Percentiles rank a stretch among this genome's conserved stretches.
These are phyloP conservation scores for Aspergillus bertholletiae DNA, from an alignment of 495 filamentous ascomycete species.

Conservation along the genomic window DNA sequence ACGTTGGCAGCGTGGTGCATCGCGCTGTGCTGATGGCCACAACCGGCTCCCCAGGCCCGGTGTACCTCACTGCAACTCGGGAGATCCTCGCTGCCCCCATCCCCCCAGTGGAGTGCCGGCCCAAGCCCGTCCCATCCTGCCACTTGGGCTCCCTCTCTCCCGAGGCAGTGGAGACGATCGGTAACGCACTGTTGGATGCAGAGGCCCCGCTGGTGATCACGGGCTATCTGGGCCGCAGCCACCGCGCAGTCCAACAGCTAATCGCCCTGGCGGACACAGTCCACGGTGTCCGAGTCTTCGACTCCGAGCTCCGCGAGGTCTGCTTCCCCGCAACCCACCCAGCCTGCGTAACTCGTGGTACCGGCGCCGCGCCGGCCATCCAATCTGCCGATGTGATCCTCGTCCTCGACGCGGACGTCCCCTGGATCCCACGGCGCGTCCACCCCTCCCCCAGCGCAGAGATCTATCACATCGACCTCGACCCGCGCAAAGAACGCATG, in stretches of 20 bases:
- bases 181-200: constrained; percentile 14
- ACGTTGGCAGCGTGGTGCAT: constrained; percentile 21
- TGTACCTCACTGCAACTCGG: constrained; percentile 28
- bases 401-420: constrained; percentile 28
- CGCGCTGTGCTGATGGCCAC: constrained; percentile 26
- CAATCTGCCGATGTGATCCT: constrained; percentile 22
- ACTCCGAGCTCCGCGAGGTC: constrained; percentile 18
- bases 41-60: constrained; percentile 23
- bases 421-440: constrained; percentile 23
- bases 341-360: constrained; percentile 16
- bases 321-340: constrained; percentile 22
- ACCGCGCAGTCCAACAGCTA: constrained; percentile 19
- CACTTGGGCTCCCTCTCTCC: constrained; percentile 7
- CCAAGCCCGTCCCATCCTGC: constrained; percentile 9
- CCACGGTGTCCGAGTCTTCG: constrained; percentile 18
- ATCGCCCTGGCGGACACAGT: constrained; percentile 17
- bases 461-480: constrained; percentile 28
- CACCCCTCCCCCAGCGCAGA: constrained; percentile 15
- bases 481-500: constrained; percentile 26
- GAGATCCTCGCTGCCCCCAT: constrained; percentile 23
- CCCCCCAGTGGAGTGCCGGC: constrained; percentile 6
- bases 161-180: constrained; percentile 16
- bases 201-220: constrained; percentile 23
- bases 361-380: constrained; percentile 16
- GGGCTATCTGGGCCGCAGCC: constrained; percentile 23